Evolutionary conservation across 2,329 filamentous ascomycete genomes (phyloP), one percentile per base, ranked within the genome.

Genomic region (Cladosporium oxysporum): DNA sequence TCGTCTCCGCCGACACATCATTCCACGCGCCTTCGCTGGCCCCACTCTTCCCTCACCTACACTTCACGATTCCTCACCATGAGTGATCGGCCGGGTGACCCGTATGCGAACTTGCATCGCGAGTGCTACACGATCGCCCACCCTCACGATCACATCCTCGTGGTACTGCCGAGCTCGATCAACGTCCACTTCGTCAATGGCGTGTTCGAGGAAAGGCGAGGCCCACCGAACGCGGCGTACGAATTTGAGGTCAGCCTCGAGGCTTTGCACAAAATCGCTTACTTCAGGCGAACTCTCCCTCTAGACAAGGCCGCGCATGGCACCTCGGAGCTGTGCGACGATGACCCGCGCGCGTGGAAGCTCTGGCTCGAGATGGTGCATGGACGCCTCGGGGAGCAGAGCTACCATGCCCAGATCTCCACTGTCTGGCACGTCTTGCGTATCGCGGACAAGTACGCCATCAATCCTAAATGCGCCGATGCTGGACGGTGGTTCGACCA

Each of bases 311-410:
- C 16, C 8, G 50, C 44, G 4, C 26, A 31, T 21, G n/a, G 52
- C 11, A 23, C 35, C 16, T 58, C 55, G 8, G 49, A 31, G 23
- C 21, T 64, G 7, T n/a, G 14, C 5, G 44, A 44, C 11, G 52
- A 58, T 28, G 62, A 49, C 26, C 55, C 29, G 1, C 23, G 8
- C 5, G 52, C 37, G 1, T 58, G 52, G 21, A 49, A 21, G 16
- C 37, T 66, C 26, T 71, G 67, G 70, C 53, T 70, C 26, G 66
- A 70, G 63, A 62, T 68, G 49, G n/a, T 67, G 10, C 70, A 70
- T 31, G 66, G 21, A 21, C 16, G 60, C 18, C 47, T 53, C 10
- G 21, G 26, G 2, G 21, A 58, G 26, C 31, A 55, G 16, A 64
- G 52, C 12, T 59, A 65, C 53, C 10, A 37, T 4, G 49, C 28